These are phyloP conservation scores for Yamadazyma epiphylla DNA, from an alignment of 1,139 yeast genomes.

Conservation along the genomic window DNA sequence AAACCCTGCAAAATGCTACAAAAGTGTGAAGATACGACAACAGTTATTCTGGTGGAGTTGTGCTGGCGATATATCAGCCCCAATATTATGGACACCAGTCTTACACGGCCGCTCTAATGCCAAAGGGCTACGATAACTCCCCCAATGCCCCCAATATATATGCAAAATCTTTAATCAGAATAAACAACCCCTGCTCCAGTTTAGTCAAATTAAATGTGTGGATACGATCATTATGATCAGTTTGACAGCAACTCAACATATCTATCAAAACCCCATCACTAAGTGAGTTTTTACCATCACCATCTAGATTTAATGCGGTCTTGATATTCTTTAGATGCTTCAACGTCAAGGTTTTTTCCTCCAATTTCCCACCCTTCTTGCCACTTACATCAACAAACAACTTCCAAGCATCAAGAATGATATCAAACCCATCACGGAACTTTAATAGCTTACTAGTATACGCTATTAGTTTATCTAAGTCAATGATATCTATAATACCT, in stretches of 20 bases:
- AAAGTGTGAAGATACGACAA: too few relatives aligned
- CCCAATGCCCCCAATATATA: conserved; percentile 41
- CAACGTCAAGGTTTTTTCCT: conserved; percentile 18
- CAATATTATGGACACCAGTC: too few relatives aligned
- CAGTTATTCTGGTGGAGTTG: too few relatives aligned
- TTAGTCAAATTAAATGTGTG: conserved; percentile 28
- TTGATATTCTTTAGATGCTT: conserved; percentile 33
- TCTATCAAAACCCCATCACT: conserved; percentile 39
- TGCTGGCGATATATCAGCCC: too few relatives aligned
- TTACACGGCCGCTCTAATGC: too few relatives aligned
- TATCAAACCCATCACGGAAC: conserved; percentile 29
- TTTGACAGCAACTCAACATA: conserved; percentile 38
- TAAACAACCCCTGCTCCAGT: conserved; percentile 24
- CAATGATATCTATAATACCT: conserved; percentile 36
- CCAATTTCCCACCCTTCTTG: not conserved
- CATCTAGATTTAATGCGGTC: conserved; percentile 23
- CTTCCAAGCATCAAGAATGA: conserved; percentile 32
- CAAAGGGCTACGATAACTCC: conserved; percentile 20
- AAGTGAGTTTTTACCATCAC: conserved; percentile 13
- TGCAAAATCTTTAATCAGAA: conserved; percentile 41
- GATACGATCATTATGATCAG: conserved; percentile 25
- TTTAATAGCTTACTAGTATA: conserved; percentile 26
- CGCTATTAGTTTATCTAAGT: conserved; percentile 35
- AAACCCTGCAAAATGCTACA: too few relatives aligned
- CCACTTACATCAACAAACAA: conserved; percentile 24